A percentile compares a stretch with the other conserved stretches of the same genome.
These are phyloP conservation scores for Aspergillus felis DNA, from an alignment of 2,329 filamentous ascomycete species.

Conservation along the genomic window DNA sequence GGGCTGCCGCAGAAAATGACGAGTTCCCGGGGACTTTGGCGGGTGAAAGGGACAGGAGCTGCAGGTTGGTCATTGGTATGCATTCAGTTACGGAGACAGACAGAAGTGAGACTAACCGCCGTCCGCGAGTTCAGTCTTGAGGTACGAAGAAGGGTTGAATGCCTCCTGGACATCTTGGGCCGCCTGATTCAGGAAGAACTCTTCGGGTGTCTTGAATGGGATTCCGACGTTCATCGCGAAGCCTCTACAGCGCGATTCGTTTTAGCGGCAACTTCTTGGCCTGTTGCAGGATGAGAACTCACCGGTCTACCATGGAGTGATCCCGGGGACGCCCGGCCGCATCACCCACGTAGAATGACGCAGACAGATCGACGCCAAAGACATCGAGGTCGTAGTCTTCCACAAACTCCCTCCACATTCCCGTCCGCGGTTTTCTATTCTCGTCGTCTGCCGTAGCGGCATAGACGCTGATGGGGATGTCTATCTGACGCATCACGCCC, in stretches of 20 bases:
- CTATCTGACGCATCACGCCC: conserved; percentile 61
- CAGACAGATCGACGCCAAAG: conserved; percentile 60
- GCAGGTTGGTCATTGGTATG: neutral
- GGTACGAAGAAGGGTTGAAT: conserved; percentile 66
- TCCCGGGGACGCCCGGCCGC: conserved; percentile 60
- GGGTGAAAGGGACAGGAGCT: conserved; percentile 45
- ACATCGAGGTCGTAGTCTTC: conserved; percentile 58
- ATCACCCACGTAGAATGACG: conserved; percentile 86
- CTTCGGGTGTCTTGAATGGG: conserved; percentile 79
- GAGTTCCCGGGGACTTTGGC: conserved; percentile 65
- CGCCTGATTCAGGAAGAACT: conserved; percentile 73
- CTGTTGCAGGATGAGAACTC: conserved; percentile 7
- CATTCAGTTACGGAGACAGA: neutral
- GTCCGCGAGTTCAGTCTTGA: conserved; percentile 31
- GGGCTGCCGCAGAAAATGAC: conserved; percentile 86
- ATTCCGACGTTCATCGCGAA: conserved; percentile 83
- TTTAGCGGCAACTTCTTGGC: conserved; percentile 1
- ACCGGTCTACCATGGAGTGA: conserved; percentile 60
- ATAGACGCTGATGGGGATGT: conserved; percentile 75
- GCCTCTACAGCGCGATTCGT: conserved; percentile 51
- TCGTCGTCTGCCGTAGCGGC: conserved; percentile 79
- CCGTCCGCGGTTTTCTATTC: conserved; percentile 79
- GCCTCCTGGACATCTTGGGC: conserved; percentile 62
- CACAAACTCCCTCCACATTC: conserved; percentile 77
- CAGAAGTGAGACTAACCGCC: conserved; percentile 24